Evolutionary conservation across 306 rosid species (phyloP), one percentile per base, ranked within the genome.

Genomic region (Quercus suber): DNA sequence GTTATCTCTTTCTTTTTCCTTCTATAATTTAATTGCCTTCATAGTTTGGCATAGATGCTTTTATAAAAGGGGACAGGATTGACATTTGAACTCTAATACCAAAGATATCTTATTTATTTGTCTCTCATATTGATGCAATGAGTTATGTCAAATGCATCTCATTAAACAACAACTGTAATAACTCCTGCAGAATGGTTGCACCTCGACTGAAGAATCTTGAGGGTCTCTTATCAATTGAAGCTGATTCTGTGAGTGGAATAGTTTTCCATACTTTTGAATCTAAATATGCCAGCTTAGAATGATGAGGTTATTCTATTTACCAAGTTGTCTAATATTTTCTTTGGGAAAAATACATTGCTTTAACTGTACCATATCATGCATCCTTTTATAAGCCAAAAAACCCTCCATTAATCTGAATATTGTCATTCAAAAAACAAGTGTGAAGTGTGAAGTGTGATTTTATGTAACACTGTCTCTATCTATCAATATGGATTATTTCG

Each of bases 161-260:
- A 10, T 58, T 69, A 57, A 45, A 77, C 73, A 45, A 67, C 15
- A 55, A 68, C 15, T 70, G n/a, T 27, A 74, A 41, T 33, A 60
- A 65, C 43, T 72, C 28, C 55, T 63, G 81, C 88, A 89, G 96
- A 73, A 87, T 89, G 92, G 49, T 87, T 75, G 55, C 83, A 28
- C 92, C 90, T 64, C 78, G 65, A 52, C 25, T 84, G 76, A 89
- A 76, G 92, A 89, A 87, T 60, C 83, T 91, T 49, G 90, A 91
- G 69, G 93, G 96, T 73, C 87, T 89, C 70, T 37, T 87, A 45
- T 72, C 88, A 4, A 51, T 76, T 51, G 79, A 85, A 78, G 53
- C 75, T 28, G 76, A 58, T 45, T 28, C 83, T 59, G 93, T 89
- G 76, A 91, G 93, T 85, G 55, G 19, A 49, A 76, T 81, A n/a